phyloP scores from a whole-genome alignment of 2,329 filamentous ascomycete genomes.

The Epichloe amarillans region DNA sequence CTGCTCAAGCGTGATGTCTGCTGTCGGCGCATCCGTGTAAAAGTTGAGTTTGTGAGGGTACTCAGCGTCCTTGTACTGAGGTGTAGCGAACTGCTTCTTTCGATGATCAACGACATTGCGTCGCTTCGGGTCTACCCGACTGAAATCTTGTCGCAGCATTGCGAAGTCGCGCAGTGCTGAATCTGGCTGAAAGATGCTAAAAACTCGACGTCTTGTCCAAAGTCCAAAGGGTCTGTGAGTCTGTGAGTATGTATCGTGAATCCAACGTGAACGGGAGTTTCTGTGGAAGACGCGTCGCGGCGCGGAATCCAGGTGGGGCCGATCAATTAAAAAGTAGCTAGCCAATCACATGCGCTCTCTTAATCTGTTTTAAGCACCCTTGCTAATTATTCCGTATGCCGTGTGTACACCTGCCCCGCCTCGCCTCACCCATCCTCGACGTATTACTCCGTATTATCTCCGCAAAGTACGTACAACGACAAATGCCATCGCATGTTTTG shows the following conservation, averaged over 20 bases:
- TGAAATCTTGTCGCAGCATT: conserved; percentile 39
- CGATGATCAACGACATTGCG: conserved; percentile 65
- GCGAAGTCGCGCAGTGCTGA: conserved; percentile 6
- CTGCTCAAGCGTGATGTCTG: conserved; percentile 89
- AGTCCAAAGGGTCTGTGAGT: too few relatives aligned
- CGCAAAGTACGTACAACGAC: neutral
- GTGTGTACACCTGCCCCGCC: too few relatives aligned
- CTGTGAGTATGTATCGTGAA: neutral
- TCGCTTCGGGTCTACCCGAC: conserved; percentile 54
- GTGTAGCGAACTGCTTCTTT: conserved; percentile 73
- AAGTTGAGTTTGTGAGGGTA: conserved; percentile 88
- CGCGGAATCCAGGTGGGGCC: conserved; percentile 17
- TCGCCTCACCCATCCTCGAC: too few relatives aligned
- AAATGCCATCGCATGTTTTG: neutral
- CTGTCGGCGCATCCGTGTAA: conserved; percentile 75
- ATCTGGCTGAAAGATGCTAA: neutral
- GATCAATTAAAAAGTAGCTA: conserved; percentile 11
- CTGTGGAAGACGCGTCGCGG: conserved; percentile 20
- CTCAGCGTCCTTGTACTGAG: conserved; percentile 60
- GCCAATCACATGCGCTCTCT: conserved; percentile 1
- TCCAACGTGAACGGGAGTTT: neutral
- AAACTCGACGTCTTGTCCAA: neutral
- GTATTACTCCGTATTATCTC: neutral
- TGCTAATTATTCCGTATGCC: too few relatives aligned
- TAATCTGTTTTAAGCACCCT: too few relatives aligned